Conservation (phyloP, 257 asterid species). For the Penstemon newberryi region DNA sequence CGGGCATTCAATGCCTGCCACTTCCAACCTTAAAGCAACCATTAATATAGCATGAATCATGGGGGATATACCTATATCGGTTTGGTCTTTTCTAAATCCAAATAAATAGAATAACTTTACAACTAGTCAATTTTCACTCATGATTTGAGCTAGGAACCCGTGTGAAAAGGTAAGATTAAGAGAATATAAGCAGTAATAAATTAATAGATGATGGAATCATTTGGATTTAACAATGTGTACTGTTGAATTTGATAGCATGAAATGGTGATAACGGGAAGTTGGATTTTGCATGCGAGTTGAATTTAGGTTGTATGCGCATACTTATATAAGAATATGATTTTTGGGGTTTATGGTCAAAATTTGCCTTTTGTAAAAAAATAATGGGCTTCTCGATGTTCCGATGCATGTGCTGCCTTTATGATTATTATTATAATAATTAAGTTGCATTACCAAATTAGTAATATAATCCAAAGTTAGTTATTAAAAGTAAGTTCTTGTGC, state of each 20-base stretch:
- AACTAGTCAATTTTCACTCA: slow-evolving; percentile 18
- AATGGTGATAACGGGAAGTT: neutral
- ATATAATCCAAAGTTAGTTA: too few relatives aligned
- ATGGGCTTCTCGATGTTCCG: too few relatives aligned
- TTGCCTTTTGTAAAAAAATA: too few relatives aligned
- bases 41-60: slow-evolving; percentile 35
- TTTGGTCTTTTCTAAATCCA: slow-evolving; percentile 17
- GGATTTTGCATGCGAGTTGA: slow-evolving; percentile 47
- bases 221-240: neutral
- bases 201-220: slow-evolving; percentile 1
- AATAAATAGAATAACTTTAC: neutral
- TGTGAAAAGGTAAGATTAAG: slow-evolving; percentile 36
- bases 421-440: too few relatives aligned
- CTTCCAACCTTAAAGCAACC: slow-evolving; percentile 21
- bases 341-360: too few relatives aligned
- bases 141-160: slow-evolving; percentile 31
- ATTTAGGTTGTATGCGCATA: neutral
- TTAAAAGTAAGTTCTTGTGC: too few relatives aligned
- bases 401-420: too few relatives aligned
- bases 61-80: slow-evolving; percentile 11
- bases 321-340: too few relatives aligned
- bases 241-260: slow-evolving; percentile 26
- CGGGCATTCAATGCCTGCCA: slow-evolving; percentile 31
- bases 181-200: slow-evolving; percentile 24
- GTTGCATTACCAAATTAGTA: too few relatives aligned